phyloP scores from a whole-genome alignment of 1,284 basidiomycete species.

The Chondrostereum purpureum region DNA sequence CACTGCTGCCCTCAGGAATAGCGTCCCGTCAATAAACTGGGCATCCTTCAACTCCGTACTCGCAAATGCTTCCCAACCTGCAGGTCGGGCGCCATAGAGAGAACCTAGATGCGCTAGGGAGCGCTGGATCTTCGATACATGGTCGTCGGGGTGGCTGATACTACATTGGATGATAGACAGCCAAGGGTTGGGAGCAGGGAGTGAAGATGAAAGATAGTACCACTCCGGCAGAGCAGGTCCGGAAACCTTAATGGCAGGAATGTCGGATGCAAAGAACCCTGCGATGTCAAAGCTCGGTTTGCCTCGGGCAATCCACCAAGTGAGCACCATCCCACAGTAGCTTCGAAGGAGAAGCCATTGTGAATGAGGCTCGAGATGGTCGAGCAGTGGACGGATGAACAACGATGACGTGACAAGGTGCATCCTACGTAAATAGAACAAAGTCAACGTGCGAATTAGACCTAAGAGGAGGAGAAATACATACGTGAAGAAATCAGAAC shows the following conservation, averaged over 20 bases:
- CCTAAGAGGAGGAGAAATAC: conserved; percentile 14
- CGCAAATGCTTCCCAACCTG: conserved; percentile 25
- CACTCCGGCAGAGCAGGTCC: too few relatives aligned
- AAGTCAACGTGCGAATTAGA: background rate
- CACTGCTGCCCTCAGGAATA: conserved; percentile 38
- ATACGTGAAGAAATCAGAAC: conserved; percentile 44
- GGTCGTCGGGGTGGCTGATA: conserved; percentile 40
- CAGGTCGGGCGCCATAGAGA: conserved; percentile 30
- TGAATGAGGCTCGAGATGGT: conserved; percentile 16
- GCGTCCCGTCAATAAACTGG: conserved; percentile 37
- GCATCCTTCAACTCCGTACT: conserved; percentile 29
- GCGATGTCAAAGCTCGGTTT: conserved; percentile 20
- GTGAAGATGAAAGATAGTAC: too few relatives aligned
- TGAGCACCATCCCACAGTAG: conserved; percentile 19
- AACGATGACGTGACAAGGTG: conserved; percentile 30
- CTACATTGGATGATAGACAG: conserved; percentile 32
- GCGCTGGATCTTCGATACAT: conserved; percentile 44
- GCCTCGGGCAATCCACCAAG: conserved; percentile 22
- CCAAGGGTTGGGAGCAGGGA: conserved; percentile 34
- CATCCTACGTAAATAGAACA: conserved; percentile 21
- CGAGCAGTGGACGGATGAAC: conserved; percentile 24
- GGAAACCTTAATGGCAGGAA: too few relatives aligned
- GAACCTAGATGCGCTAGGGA: conserved; percentile 36
- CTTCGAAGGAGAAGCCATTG: conserved; percentile 20
- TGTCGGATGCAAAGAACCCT: conserved; percentile 17